Evolutionary conservation across 1,284 basidiomycete genomes (phyloP).

Genomic region (Cryptococcus wingfieldii): DNA sequence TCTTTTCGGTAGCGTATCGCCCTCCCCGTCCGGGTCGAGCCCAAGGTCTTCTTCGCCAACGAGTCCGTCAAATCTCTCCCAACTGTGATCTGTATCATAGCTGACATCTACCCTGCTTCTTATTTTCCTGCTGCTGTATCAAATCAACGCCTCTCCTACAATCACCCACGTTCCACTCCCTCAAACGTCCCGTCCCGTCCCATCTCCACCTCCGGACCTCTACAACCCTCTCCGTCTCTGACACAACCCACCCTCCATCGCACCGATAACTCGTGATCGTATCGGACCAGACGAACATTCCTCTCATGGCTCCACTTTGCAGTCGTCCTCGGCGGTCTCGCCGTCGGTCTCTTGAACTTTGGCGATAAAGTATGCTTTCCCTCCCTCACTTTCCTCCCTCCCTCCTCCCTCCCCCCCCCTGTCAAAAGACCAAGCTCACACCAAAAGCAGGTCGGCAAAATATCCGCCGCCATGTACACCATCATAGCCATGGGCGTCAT

Average conservation of each 20-base stretch:
- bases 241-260: background rate
- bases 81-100: background rate
- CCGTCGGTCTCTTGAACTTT: slow-evolving; percentile 95
- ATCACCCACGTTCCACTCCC: background rate
- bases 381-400: background rate
- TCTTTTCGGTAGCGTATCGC: slow-evolving; percentile 62
- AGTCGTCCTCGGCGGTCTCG: slow-evolving; percentile 84
- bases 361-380: slow-evolving; percentile 71
- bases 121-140: background rate
- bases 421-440: background rate
- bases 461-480: slow-evolving; percentile 50
- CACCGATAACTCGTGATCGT: background rate
- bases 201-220: background rate
- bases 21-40: slow-evolving; percentile 87
- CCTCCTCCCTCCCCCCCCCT: background rate
- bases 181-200: background rate
- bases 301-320: slow-evolving; percentile 95
- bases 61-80: slow-evolving; percentile 56
- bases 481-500: slow-evolving; percentile 86
- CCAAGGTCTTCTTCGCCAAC: slow-evolving; percentile 87
- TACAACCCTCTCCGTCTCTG: background rate
- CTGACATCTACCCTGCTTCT: background rate
- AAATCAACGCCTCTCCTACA: background rate
- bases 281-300: slow-evolving; percentile 62
- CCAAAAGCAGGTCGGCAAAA: slow-evolving; percentile 43